Base-by-base conservation (phyloP, 1,139 yeast genomes). In the Saccharomyces hybrid region DNA sequence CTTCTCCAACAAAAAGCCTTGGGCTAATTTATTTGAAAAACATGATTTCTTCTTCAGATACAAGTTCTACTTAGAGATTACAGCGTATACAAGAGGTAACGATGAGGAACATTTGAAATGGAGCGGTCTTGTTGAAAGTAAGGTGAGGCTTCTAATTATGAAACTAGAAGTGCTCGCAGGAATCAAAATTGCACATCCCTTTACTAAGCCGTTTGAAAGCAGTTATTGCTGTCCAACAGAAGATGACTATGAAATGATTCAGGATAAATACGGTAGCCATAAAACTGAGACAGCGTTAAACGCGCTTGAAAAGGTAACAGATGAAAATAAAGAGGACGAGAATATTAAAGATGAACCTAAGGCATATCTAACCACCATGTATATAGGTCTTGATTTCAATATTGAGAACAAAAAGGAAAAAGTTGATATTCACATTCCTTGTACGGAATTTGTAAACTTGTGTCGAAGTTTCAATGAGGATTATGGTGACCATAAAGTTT, bases 121-220 rank as follows among this genome's bases (percentile, higher is more conserved):
- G 93, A 82, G 88, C 59, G 99, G 99, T 12, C 75, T 91, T 75
- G 95, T 93, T 7, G 98, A 93, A 69, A 85, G 96, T 64, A 89
- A 86, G 70, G 71, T 93, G 51, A 80, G 99, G 61, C 73, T 85
- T 50, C 72, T 93, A 51, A 95, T 93, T 29, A 86, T 81, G 64
- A 93, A 90, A 67, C 76, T 93, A 51, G 99, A 93, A 68, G 75
- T 80, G 2, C 73, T 83, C 8, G 84, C 82, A 3, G 95, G 95
- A 0, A 81, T 95, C 29, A 82, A 78, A 52, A 61, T 88, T 38
- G 97, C 97, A 0, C 98, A 91, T 71, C 99, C 99, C 0, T 93
- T 82, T 69, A 86, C 87, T 38, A 88, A 90, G 64, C 83, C 85
- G 3, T 86, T 89, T 67, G 84, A 79, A 53, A 76, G 80, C 54